phyloP scores from a whole-genome alignment of 257 asterid species.

The Anisodus tanguticus region DNA sequence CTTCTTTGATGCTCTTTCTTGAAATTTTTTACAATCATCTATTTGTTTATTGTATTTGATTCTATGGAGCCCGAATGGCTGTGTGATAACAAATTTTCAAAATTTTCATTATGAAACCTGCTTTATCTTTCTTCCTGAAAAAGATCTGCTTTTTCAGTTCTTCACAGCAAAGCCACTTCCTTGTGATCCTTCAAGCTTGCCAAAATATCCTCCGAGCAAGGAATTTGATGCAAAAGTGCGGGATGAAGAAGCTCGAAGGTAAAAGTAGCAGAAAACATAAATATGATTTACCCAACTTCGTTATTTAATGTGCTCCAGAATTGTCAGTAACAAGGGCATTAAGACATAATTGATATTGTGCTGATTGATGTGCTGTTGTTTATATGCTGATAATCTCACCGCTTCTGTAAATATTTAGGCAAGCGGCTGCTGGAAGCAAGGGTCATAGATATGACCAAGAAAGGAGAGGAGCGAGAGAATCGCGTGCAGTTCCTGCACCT shows the following conservation, averaged over 20 bases:
- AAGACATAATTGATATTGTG: not conserved
- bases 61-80: not conserved
- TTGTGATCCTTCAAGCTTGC: slow-evolving; percentile 91
- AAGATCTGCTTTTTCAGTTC: slow-evolving; percentile 52
- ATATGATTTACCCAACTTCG: not conserved
- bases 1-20: not conserved
- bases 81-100: not conserved
- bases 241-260: slow-evolving; percentile 96
- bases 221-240: slow-evolving; percentile 95
- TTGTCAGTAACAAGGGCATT: not conserved
- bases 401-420: slow-evolving; percentile 52
- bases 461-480: slow-evolving; percentile 63
- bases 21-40: not conserved
- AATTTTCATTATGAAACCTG: not conserved
- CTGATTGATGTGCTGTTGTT: not conserved
- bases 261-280: not conserved
- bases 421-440: slow-evolving; percentile 68
- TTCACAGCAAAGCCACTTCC: slow-evolving; percentile 81
- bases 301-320: not conserved
- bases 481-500: slow-evolving; percentile 83
- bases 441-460: slow-evolving; percentile 60
- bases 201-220: slow-evolving; percentile 95
- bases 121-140: not conserved
- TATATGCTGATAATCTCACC: slow-evolving; percentile 24
- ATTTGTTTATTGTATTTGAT: not conserved